Base-by-base conservation (phyloP, 345 rosid genomes). In the Eucalyptus cladocalyx region DNA sequence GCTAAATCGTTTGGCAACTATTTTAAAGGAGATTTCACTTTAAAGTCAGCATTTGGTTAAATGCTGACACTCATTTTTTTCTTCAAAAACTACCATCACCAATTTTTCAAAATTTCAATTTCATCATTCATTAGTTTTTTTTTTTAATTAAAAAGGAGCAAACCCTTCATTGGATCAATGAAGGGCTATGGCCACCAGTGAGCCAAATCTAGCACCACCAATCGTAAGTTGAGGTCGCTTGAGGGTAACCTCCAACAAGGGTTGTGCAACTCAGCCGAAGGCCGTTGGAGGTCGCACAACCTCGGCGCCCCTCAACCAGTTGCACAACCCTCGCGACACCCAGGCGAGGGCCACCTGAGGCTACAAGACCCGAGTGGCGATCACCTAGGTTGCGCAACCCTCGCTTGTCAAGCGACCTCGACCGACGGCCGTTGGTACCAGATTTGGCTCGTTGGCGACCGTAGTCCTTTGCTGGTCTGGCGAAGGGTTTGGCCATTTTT, bases 371-470 rank as follows among this genome's bases (percentile, higher is more conserved):
- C 1, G 7, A 0, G 58, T 3, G 5, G 58, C 2, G 19, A 2
- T 53, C 24, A 3, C 58, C 0, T 53, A 4, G 58, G 24, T 19
- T 3, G 24, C 2, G 1, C 2, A 2, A 53, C 58, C 58, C 58
- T 53, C 2, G 5, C 24, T 3, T 53, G 18, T 50, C 1, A 6
- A 4, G 56, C 4, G 4, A 53, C 58, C 24, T 53, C 5, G 2
- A 53, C 0, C 0, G 2, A 53, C 0, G 10, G 10, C 2, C 2
- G 10, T 53, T 19, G 5, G 5, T 1, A 21, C 10, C 0, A 1
- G 1, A 53, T 53, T 4, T 19, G 0, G 24, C 58, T 53, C 2
- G 9, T 53, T 1, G 24, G 1, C 1, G 2, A 2, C 4, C 2
- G 2, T 53, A 53, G 24, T 24, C 5, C 10, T 53, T 53, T 10